Base-by-base conservation (phyloP, 164 flowering plant species). In the Magnolia officinalis region DNA sequence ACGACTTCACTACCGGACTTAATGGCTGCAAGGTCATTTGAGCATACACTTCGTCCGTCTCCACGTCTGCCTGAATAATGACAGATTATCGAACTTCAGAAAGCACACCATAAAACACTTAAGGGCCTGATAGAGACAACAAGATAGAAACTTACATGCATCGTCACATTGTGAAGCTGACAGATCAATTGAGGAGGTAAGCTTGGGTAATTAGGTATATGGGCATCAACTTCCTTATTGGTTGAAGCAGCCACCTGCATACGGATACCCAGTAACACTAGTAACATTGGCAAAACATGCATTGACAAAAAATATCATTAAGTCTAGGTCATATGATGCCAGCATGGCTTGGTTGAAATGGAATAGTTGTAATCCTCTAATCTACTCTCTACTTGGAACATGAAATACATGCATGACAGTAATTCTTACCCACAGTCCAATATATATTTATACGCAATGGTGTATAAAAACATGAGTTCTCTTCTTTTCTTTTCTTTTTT, bases 21-120 rank as follows among this genome's bases (percentile, higher is more conserved):
- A 91, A 77, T n/a, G 98, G 98, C 73, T 94, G 98, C 87, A 94
- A 87, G 55, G 98, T 94, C 98, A 93, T 92, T 72, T 93, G 98
- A 50, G 98, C 98, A 84, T 93, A 93, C 2, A 93, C 98, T 85
- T 93, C 98, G 85, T 93, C 98, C 0, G 95, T 92, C 84, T 94
- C 98, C 71, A 87, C 82, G 75, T 94, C 98, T 68, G 98, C 98
- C 98, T 94, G 94, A 72, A 88, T 49, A 75, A 71, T 11, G 73
- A 52, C 55, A 80, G 59, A 65, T 49, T 66, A 78, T 73, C 6
- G 75, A 71, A 70, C 52, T 55, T 76, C 50, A 70, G 8, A 23
- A 72, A 71, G n/a, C 6, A 37, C 5, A 8, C 55, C 24, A 16
- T 13, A 49, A 8, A n/a, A 49, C n/a, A 70, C 24, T 8, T 13